Evolutionary conservation across 2,329 filamentous ascomycete species (phyloP), one percentile per base, ranked within the genome.

Genomic region (Byssothecium circinans): DNA sequence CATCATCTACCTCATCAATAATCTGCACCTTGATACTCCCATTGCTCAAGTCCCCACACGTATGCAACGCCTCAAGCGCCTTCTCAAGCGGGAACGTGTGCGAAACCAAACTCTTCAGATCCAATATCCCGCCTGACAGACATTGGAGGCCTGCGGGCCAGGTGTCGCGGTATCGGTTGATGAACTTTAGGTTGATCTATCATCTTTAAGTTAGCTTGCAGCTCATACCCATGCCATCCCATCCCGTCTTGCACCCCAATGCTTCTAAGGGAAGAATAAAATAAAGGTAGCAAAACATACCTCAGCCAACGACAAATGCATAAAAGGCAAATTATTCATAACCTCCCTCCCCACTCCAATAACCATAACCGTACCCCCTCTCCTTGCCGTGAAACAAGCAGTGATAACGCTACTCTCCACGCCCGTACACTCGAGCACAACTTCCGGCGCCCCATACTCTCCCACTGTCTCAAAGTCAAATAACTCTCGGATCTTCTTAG

Each of bases 91-190:
- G 78, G 52, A 83, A 86, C 1, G 73, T 75, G 64, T 88, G 84
- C 10, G 84, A 83, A 3, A 88, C 79, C 15, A 87, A 68, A 40
- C 76, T 78, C 60, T 83, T 83, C 17, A 86, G 70, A 60, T 87
- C 78, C 8, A 88, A 62, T 1, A 87, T 75, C 0, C 79, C 80
- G 3, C 82, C 81, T 33, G 75, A 77, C 22, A 88, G 61, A 39
- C 80, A 81, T 6, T 80, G 75, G 27, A 88, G 84, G 0, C 82
- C 85, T 0, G 80, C 78, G 0, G 85, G 84, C 85, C 85, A 88
- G 0, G 84, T 87, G 59, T 88, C 83, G 33, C 79, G 75, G 62
- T 88, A 88, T 7, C 85, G 76, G 65, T 88, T 87, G 62, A 87
- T 88, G 69, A 88, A 88, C 30, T 79, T 81, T 20, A 88, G 73